Evolutionary conservation across 306 rosid genomes (phyloP).

Genomic region (Sesbania bispinosa): DNA sequence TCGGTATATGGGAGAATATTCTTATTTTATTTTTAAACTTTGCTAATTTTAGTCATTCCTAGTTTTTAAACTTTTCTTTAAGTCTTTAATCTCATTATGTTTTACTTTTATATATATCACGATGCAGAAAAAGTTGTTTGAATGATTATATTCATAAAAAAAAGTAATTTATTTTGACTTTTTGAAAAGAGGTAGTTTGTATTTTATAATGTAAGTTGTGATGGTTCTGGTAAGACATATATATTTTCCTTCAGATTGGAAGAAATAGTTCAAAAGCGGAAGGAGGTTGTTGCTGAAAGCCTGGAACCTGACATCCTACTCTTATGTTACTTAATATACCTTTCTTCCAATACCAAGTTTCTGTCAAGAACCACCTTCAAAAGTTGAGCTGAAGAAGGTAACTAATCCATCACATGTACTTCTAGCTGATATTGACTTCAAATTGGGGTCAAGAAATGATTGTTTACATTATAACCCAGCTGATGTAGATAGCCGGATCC

Average conservation of each 20-base stretch:
- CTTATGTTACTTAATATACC: not conserved
- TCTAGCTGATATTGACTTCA: not conserved
- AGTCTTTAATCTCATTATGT: too few relatives aligned
- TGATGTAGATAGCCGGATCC: not conserved
- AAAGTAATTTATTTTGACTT: too few relatives aligned
- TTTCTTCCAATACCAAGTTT: constrained; percentile 71
- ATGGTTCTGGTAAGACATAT: too few relatives aligned
- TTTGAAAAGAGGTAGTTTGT: too few relatives aligned
- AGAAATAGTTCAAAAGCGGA: constrained; percentile 84
- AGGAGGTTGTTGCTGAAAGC: constrained; percentile 65
- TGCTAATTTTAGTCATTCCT: too few relatives aligned
- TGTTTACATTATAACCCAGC: not conserved
- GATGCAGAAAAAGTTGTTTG: too few relatives aligned
- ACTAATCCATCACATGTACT: not conserved
- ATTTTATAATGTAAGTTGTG: too few relatives aligned
- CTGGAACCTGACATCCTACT: not conserved
- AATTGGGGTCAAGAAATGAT: not conserved
- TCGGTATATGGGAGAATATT: too few relatives aligned
- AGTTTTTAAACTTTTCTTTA: too few relatives aligned
- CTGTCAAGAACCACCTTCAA: constrained; percentile 82
- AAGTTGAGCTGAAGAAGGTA: constrained; percentile 79
- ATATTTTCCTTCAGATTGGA: constrained; percentile 76
- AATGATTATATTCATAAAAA: too few relatives aligned
- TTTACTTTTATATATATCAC: too few relatives aligned
- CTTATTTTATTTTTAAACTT: too few relatives aligned